Evolutionary conservation across 306 rosid genomes (phyloP), one percentile per base, ranked within the genome.

Genomic region (Castanospermum australe): DNA sequence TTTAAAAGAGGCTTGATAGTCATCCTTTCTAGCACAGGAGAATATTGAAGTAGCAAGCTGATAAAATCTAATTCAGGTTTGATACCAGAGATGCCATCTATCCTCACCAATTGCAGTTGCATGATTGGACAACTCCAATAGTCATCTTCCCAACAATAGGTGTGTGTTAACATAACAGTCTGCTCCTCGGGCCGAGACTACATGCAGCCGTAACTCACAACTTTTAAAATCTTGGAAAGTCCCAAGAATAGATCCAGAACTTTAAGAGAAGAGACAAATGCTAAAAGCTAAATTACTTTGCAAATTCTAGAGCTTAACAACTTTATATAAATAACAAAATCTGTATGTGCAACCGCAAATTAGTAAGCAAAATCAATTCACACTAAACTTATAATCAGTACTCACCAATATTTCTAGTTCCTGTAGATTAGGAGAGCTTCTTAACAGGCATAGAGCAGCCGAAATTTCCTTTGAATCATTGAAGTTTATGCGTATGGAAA

Each of bases 341-440:
- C 30, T 39, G 79, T 42, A 47, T 9, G 4, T 13, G 18, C 41
- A 50, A 35, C 45, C 4, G 41, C 48, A 57, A 59, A 77, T 48
- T 57, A 35, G 39, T 8, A 55, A 10, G 61, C 33, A 80, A 73
- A 18, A 35, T 33, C 25, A 52, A 25, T 22, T 76, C 76, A 73
- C 18, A 42, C 51, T 28, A 54, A 44, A 30, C 32, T 81, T 52
- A 65, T 55, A 73, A 63, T 63, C 30, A 64, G 82, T 56, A 79
- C 91, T 86, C 62, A 88, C 92, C 89, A 86, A 76, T 73, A 90
- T 75, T 83, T 90, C 92, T 44, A 86, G 67, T 22, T 84, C 92
- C 60, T 77, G 91, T 41, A 88, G 82, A 73, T 81, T 82, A 55
- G 92, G 94, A 32, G 86, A 88, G 82, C 88, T 88, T 83, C 84